A percentile compares a stretch with the other conserved stretches of the same genome.
phyloP scores from a whole-genome alignment of 2,329 filamentous ascomycete species.

The Alternaria gansuensis region DNA sequence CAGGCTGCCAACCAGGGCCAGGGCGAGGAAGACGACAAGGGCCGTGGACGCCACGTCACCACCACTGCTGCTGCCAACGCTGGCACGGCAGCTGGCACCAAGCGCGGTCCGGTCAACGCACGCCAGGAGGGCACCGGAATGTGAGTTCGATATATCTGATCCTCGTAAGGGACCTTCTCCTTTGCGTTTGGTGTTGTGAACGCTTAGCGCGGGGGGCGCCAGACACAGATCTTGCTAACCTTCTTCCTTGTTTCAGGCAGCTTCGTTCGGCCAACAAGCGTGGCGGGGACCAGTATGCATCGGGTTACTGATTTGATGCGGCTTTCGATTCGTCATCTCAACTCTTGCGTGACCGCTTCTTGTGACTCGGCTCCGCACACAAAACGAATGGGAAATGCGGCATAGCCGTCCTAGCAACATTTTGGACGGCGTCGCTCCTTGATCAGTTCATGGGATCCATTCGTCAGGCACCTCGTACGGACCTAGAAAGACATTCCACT shows the following conservation, averaged over 20 bases:
- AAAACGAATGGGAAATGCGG: constrained; percentile 56
- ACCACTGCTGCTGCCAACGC: constrained; percentile 72
- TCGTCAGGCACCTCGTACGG: constrained; percentile 47
- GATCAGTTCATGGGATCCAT: constrained; percentile 49
- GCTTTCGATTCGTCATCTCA: constrained; percentile 54
- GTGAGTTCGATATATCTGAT: constrained; percentile 85
- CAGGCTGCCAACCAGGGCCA: constrained; percentile 74
- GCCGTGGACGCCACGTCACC: constrained; percentile 63
- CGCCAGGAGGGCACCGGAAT: constrained; percentile 93
- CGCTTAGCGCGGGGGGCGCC: constrained; percentile 73
- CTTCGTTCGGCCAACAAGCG: constrained; percentile 63
- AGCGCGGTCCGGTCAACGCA: constrained; percentile 75
- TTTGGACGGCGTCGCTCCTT: constrained; percentile 52
- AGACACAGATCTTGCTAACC: constrained; percentile 61
- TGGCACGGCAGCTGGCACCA: constrained; percentile 68
- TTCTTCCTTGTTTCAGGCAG: constrained; percentile 57
- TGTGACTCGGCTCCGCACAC: constrained; percentile 44
- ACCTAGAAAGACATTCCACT: constrained; percentile 43
- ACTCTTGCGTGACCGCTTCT: constrained; percentile 51
- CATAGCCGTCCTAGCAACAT: constrained; percentile 53
- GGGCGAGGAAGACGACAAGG: constrained; percentile 79
- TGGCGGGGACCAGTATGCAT: constrained; percentile 58
- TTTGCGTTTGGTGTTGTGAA: constrained; percentile 83
- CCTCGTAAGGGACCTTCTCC: constrained; percentile 89
- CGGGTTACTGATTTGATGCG: constrained; percentile 60